Conservation (phyloP, 805 yeast species). For the Yamadazyma paraphyllophila region DNA sequence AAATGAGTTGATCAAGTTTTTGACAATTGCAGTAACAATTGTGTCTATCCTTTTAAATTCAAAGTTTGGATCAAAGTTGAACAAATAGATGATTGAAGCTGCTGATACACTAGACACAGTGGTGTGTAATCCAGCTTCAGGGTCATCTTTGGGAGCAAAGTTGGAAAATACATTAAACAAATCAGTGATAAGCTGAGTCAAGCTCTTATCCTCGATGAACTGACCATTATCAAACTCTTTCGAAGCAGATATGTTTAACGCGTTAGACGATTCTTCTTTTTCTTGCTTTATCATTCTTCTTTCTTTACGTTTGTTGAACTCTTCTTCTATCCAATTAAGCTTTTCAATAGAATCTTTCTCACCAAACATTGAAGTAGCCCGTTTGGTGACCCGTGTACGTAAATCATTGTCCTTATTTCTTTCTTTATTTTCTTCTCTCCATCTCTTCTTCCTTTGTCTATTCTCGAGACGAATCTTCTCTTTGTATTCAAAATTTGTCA, state of each 20-base stretch:
- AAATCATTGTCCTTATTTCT: conserved; percentile 87
- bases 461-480: conserved; percentile 66
- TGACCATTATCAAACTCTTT: conserved; percentile 13
- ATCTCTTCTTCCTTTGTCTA: conserved; percentile 73
- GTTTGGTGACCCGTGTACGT: conserved; percentile 68
- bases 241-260: background rate
- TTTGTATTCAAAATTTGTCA: conserved; percentile 39
- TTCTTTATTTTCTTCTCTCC: conserved; percentile 79
- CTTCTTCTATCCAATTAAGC: conserved; percentile 69
- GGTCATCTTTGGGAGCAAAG: conserved; percentile 31
- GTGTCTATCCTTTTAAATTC: conserved; percentile 23
- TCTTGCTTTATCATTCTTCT: conserved; percentile 53
- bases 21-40: conserved; percentile 22
- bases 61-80: conserved; percentile 13
- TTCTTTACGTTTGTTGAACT: conserved; percentile 63
- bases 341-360: conserved; percentile 50
- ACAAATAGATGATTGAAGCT: conserved; percentile 27
- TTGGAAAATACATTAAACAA: conserved; percentile 36
- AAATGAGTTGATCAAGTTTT: conserved; percentile 22
- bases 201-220: conserved; percentile 12
- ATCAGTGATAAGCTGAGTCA: conserved; percentile 23
- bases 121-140: conserved; percentile 31
- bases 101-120: conserved; percentile 38
- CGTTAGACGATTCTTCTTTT: conserved; percentile 18
- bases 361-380: conserved; percentile 71